Conservation (phyloP, 2,329 filamentous ascomycete species). For the Endoconidiophora polonica region DNA sequence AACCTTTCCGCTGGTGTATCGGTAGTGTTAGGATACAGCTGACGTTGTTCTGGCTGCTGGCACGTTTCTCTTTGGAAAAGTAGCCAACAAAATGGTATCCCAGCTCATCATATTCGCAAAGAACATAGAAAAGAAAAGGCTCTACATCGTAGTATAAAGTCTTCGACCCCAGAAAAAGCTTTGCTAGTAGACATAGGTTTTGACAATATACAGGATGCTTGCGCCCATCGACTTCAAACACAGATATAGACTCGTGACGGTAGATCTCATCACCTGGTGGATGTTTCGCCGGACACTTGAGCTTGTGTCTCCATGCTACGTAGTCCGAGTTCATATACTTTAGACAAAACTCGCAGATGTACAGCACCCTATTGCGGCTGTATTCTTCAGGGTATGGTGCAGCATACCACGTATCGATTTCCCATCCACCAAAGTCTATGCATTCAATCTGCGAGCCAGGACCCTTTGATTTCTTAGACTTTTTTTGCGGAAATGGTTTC, state of each 20-base stretch:
- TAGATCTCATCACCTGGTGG: slow-evolving; percentile 97
- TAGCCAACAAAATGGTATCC: slow-evolving; percentile 98
- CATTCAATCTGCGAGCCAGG: slow-evolving; percentile 95
- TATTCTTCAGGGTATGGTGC: slow-evolving; percentile 98
- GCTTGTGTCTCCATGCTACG: slow-evolving; percentile 92
- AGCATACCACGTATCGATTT: slow-evolving; percentile 98
- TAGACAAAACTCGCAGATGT: slow-evolving; percentile 97
- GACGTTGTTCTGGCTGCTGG: slow-evolving; percentile 90
- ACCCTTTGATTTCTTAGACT: slow-evolving; percentile 59
- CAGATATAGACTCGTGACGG: slow-evolving; percentile 73
- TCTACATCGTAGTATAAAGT: slow-evolving; percentile 97
- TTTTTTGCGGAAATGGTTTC: slow-evolving; percentile 44
- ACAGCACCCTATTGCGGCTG: slow-evolving; percentile 88
- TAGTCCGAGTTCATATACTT: slow-evolving; percentile 99
- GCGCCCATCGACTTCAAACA: slow-evolving; percentile 93
- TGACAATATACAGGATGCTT: slow-evolving; percentile 98
- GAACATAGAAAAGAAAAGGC: slow-evolving; percentile 91
- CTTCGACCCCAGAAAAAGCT: slow-evolving; percentile 95
- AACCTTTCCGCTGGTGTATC: slow-evolving; percentile 93
- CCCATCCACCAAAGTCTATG: slow-evolving; percentile 93
- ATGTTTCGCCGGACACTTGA: slow-evolving; percentile 91
- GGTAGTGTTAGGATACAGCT: slow-evolving; percentile 92
- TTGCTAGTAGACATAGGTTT: slow-evolving; percentile 87
- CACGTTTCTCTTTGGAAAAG: slow-evolving; percentile 95
- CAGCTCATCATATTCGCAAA: slow-evolving; percentile 80